Percentiles rank a stretch among this genome's conserved stretches.
Evolutionary conservation across 2,329 filamentous ascomycete species (phyloP).

Genomic region (Camillea tinctor): DNA sequence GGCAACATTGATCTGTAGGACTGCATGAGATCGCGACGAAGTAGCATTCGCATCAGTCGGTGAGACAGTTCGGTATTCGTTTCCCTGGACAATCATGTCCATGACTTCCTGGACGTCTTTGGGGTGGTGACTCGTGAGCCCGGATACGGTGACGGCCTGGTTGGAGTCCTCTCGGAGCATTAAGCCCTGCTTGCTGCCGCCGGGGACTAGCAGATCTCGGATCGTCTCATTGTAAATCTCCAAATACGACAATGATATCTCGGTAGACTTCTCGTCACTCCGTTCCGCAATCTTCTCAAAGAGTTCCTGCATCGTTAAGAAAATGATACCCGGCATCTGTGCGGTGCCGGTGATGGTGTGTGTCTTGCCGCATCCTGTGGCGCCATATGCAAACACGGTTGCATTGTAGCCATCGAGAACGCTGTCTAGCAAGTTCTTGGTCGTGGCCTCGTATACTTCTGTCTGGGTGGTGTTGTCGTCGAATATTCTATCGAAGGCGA

Average conservation of each 20-base stretch:
- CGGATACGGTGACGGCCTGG: conserved; percentile 86
- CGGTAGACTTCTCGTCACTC: conserved; percentile 81
- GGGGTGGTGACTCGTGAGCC: conserved; percentile 87
- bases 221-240: conserved; percentile 99
- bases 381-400: conserved; percentile 97
- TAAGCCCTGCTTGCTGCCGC: conserved; percentile 76
- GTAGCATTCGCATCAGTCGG: conserved; percentile 97
- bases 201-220: conserved; percentile 85
- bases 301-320: conserved; percentile 97
- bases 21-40: conserved; percentile 93
- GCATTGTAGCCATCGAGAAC: conserved; percentile 98
- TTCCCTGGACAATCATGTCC: conserved; percentile 97
- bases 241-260: conserved; percentile 89
- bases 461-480: conserved; percentile 90
- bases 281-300: conserved; percentile 94
- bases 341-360: conserved; percentile 94
- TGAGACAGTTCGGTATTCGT: conserved; percentile 92
- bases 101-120: conserved; percentile 94
- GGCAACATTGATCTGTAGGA: conserved; percentile 94
- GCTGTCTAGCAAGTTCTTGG: conserved; percentile 84
- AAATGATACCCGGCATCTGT: conserved; percentile 95
- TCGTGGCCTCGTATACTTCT: conserved; percentile 94
- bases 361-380: conserved; percentile 96
- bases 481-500: conserved; percentile 94
- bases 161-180: conserved; percentile 95